phyloP scores from a whole-genome alignment of 345 rosid genomes.

The Boechera retrofracta region DNA sequence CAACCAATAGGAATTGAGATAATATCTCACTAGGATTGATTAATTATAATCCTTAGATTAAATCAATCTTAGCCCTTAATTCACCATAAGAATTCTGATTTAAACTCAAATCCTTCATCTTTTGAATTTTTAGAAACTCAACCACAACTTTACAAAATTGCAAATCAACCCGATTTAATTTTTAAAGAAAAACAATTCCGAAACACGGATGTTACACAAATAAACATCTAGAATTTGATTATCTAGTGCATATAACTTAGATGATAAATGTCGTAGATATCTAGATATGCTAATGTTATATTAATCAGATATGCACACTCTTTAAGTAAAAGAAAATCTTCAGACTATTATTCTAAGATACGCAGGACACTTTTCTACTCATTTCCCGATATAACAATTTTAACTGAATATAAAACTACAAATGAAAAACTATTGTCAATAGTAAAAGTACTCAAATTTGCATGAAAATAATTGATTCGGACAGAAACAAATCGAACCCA shows the following conservation, averaged over 20 bases:
- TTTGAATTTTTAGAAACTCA: no score
- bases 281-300: not conserved
- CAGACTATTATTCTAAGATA: slow-evolving; percentile 25
- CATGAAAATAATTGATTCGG: no score
- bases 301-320: slow-evolving; percentile 3
- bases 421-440: not conserved
- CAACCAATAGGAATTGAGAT: no score
- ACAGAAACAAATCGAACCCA: no score
- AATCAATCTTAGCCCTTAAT: no score
- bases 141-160: no score
- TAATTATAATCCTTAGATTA: no score
- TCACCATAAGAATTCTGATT: no score
- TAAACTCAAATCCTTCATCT: no score
- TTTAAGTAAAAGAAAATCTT: slow-evolving; percentile 10
- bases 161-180: no score
- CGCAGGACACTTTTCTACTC: slow-evolving; percentile 25
- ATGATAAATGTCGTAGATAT: not conserved
- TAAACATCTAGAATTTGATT: not conserved
- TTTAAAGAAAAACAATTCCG: no score
- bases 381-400: slow-evolving; percentile 36
- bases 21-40: no score
- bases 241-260: not conserved
- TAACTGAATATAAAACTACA: slow-evolving; percentile 20
- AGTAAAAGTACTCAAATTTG: not conserved
- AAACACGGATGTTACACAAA: not conserved